Conservation (phyloP, 768 basidiomycete species). For the Mycena galopus region DNA sequence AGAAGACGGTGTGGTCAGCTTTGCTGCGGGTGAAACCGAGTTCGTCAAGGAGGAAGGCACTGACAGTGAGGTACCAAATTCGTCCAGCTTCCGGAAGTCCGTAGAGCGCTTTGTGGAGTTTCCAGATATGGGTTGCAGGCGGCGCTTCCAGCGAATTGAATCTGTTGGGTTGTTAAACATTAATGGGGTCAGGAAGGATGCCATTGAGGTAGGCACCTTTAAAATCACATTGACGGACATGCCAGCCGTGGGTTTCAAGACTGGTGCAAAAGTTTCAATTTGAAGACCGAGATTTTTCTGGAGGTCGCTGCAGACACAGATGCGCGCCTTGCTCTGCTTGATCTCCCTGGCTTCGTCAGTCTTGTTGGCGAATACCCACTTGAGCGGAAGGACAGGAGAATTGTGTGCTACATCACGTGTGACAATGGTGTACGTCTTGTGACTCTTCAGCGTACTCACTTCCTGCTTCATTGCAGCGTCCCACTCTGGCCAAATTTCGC, state of each 20-base stretch:
- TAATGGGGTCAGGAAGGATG: conserved; percentile 43
- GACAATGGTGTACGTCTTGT: too few species aligned
- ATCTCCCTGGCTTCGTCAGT: conserved; percentile 22
- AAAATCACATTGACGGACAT: too few species aligned
- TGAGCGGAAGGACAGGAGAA: background rate
- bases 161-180: conserved; percentile 48
- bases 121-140: conserved; percentile 22
- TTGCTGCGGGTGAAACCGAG: conserved; percentile 27
- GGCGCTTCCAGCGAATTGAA: conserved; percentile 16
- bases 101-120: conserved; percentile 39
- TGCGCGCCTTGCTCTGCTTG: conserved; percentile 34
- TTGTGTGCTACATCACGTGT: too few species aligned
- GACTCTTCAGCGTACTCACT: too few species aligned
- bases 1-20: conserved; percentile 29
- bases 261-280: conserved; percentile 48
- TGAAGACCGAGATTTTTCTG: conserved; percentile 40
- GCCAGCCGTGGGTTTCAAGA: conserved; percentile 36
- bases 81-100: conserved; percentile 41
- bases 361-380: conserved; percentile 45
- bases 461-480: too few species aligned
- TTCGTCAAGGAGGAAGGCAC: background rate
- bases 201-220: too few species aligned
- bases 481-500: too few species aligned
- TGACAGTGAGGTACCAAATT: conserved; percentile 32
- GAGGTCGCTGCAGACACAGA: conserved; percentile 53